Percentiles rank a stretch among this genome's conserved stretches.
These are phyloP conservation scores for Areca catechu DNA, from an alignment of 176 grass and related monocot species.

Conservation along the genomic window DNA sequence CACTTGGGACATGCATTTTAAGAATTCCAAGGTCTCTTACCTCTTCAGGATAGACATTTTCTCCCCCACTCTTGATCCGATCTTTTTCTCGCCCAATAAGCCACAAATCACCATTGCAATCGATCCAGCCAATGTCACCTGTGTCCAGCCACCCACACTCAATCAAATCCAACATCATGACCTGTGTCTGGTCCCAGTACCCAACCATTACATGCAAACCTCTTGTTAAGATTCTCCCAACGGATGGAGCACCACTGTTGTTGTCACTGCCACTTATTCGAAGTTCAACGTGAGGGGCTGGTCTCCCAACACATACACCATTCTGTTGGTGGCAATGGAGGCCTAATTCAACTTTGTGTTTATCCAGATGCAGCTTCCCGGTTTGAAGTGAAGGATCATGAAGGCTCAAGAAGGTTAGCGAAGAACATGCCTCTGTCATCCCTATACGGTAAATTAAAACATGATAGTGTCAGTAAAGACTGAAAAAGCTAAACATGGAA, in stretches of 20 bases:
- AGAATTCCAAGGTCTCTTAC: conserved; percentile 17
- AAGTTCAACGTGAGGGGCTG: conserved; percentile 23
- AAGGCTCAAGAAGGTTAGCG: conserved; percentile 66
- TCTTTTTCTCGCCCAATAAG: conserved; percentile 67
- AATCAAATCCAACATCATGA: conserved; percentile 12
- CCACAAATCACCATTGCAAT: conserved; percentile 47
- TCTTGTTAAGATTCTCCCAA: conserved; percentile 69
- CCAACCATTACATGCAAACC: conserved; percentile 85
- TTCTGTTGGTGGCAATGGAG: not conserved
- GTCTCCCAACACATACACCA: conserved; percentile 59
- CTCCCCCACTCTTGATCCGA: conserved; percentile 74
- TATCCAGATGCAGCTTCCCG: not conserved
- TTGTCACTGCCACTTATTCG: too few relatives aligned
- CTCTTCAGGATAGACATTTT: conserved; percentile 95
- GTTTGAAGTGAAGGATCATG: conserved; percentile 19
- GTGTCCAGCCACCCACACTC: conserved; percentile 73
- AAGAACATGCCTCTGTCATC: conserved; percentile 95
- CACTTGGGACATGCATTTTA: too few relatives aligned
- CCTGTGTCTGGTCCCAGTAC: conserved; percentile 38
- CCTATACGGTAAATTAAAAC: conserved; percentile 24
- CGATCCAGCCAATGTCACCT: conserved; percentile 71
- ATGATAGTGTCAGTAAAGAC: too few relatives aligned
- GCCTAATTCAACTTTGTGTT: not conserved
- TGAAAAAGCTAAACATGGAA: too few relatives aligned
- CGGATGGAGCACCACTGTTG: not conserved